Percentiles rank a stretch among this genome's conserved stretches.
Evolutionary conservation across 2,329 filamentous ascomycete genomes (phyloP).

Genomic region (Colletotrichum cuscutae): DNA sequence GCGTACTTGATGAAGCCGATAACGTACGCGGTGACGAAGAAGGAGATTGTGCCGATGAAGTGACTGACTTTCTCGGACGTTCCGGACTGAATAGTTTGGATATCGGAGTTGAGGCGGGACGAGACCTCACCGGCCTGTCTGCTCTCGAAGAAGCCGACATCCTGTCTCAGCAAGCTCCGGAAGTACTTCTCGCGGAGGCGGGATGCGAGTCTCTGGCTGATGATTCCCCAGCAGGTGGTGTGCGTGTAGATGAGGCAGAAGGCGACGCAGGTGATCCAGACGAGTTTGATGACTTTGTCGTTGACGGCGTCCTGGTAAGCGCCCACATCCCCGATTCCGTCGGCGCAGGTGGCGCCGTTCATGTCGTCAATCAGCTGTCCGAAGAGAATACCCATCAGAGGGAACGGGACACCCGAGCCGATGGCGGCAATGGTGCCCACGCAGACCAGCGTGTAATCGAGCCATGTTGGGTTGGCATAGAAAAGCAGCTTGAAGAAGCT

Average conservation of each 20-base stretch:
- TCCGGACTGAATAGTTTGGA: slow-evolving; percentile 68
- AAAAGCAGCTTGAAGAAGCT: slow-evolving; percentile 19
- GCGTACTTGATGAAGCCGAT: slow-evolving; percentile 70
- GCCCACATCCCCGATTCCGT: slow-evolving; percentile 13
- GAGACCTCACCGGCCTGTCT: slow-evolving; percentile 66
- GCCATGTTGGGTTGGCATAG: slow-evolving; percentile 33
- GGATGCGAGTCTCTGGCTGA: slow-evolving; percentile 66
- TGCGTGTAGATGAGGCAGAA: slow-evolving; percentile 69
- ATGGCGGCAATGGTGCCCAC: slow-evolving; percentile 48
- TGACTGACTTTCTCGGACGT: slow-evolving; percentile 74
- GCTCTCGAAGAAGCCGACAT: slow-evolving; percentile 67
- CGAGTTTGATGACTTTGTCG: slow-evolving; percentile 63
- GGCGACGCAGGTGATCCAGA: slow-evolving; percentile 69
- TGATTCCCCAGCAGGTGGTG: slow-evolving; percentile 67
- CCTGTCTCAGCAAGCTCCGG: slow-evolving; percentile 63
- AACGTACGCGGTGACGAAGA: slow-evolving; percentile 70
- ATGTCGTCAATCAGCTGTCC: slow-evolving; percentile 64
- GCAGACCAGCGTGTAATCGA: slow-evolving; percentile 34
- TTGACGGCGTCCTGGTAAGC: slow-evolving; percentile 50
- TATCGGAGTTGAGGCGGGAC: slow-evolving; percentile 66
- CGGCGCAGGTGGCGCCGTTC: slow-evolving; percentile 58
- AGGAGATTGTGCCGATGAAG: slow-evolving; percentile 64
- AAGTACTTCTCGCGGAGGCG: slow-evolving; percentile 67
- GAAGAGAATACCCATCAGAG: slow-evolving; percentile 65
- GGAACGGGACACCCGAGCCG: slow-evolving; percentile 64